Conservation (phyloP, 2,329 filamentous ascomycete species). For the Neobulgaria alba region DNA sequence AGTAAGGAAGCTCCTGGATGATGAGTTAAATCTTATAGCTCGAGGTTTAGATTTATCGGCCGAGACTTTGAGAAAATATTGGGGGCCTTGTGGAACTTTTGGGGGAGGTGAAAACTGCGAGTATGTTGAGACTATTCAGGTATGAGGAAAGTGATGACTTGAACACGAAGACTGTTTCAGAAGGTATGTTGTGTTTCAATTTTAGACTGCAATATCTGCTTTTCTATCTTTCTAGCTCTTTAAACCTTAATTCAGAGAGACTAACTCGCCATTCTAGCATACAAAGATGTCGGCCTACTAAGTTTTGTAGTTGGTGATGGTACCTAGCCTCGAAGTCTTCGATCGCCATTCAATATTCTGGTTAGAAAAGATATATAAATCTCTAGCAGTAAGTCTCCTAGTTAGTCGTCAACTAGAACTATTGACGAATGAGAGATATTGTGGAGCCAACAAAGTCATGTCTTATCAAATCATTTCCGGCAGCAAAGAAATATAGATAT, state of each 20-base stretch:
- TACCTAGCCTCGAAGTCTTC: conserved; percentile 22
- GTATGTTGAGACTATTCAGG: conserved; percentile 21
- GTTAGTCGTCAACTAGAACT: conserved; percentile 20
- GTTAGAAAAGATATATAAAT: conserved; percentile 17
- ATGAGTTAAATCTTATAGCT: conserved; percentile 13
- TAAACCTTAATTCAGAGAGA: not conserved
- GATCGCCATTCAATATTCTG: conserved; percentile 10
- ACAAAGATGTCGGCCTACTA: conserved; percentile 21
- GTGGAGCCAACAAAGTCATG: conserved; percentile 18
- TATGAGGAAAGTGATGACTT: conserved; percentile 17
- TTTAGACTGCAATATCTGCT: too few relatives aligned
- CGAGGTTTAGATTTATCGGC: conserved; percentile 19
- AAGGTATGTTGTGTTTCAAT: conserved; percentile 14
- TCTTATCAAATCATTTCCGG: conserved; percentile 10
- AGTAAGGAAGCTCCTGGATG: conserved; percentile 15
- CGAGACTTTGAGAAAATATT: conserved; percentile 16
- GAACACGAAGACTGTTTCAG: conserved; percentile 17
- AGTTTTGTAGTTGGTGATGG: conserved; percentile 23
- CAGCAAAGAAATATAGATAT: conserved; percentile 12
- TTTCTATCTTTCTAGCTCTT: too few relatives aligned
- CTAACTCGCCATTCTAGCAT: conserved; percentile 12
- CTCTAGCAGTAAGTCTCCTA: conserved; percentile 15
- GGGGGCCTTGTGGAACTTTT: conserved; percentile 16
- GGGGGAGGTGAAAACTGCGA: conserved; percentile 14
- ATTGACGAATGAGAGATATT: conserved; percentile 19